These are phyloP conservation scores for Penicillium vulpinum DNA, from an alignment of 2,329 filamentous ascomycete species.

Conservation along the genomic window DNA sequence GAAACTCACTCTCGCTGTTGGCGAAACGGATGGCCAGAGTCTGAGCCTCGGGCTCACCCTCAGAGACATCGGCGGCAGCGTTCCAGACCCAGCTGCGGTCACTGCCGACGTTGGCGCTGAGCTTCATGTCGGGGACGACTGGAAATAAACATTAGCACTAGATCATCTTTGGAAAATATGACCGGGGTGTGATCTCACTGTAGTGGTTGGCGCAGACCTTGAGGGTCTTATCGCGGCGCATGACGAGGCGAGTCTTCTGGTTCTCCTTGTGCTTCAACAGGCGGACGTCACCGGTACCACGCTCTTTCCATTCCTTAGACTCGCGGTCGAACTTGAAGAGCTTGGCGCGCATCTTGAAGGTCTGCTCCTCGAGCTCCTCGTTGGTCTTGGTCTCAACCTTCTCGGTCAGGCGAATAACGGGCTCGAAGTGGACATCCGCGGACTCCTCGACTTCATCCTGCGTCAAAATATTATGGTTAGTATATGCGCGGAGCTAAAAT, in stretches of 20 bases:
- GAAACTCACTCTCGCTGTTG: conserved; percentile 84
- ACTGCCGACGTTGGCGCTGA: conserved; percentile 94
- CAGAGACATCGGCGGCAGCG: conserved; percentile 92
- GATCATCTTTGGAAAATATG: not conserved
- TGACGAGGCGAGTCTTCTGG: conserved; percentile 93
- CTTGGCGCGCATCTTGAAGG: conserved; percentile 99
- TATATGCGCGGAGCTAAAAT: not conserved
- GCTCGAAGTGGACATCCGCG: conserved; percentile 94
- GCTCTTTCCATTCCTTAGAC: conserved; percentile 96
- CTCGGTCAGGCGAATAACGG: conserved; percentile 92
- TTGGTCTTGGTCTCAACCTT: conserved; percentile 97
- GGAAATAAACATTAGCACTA: conserved; percentile 10
- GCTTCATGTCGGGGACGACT: conserved; percentile 99
- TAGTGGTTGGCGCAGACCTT: conserved; percentile 99
- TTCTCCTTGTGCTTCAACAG: conserved; percentile 99
- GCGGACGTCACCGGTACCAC: conserved; percentile 92
- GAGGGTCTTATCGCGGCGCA: conserved; percentile 99
- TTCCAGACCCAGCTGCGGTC: conserved; percentile 99
- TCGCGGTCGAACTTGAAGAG: conserved; percentile 97
- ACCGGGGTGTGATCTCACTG: conserved; percentile 59
- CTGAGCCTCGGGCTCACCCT: conserved; percentile 94
- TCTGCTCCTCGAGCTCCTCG: conserved; percentile 95
- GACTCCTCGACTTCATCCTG: conserved; percentile 78
- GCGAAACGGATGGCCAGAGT: conserved; percentile 96
- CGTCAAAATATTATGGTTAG: conserved; percentile 4